Evolutionary conservation across 495 filamentous ascomycete genomes (phyloP).

Genomic region (Aspergillus biplanus): DNA sequence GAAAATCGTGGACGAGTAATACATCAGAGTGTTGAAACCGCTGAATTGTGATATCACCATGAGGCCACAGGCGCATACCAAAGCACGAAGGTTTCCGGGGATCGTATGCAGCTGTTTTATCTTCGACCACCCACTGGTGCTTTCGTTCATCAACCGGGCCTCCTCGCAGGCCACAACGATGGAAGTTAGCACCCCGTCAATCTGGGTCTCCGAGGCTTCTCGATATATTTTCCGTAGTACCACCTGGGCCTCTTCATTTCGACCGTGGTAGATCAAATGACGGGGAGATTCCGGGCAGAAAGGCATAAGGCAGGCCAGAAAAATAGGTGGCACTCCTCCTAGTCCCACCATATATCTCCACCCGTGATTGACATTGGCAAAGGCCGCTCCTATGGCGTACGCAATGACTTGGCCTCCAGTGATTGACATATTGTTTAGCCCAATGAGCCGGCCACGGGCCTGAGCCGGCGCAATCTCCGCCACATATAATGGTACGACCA

Average conservation of each 20-base stretch:
- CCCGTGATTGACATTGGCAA: constrained; percentile 50
- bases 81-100: constrained; percentile 52
- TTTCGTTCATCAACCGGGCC: constrained; percentile 38
- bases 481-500: constrained; percentile 51
- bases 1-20: constrained; percentile 58
- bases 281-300: constrained; percentile 59
- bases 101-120: constrained; percentile 51
- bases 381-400: constrained; percentile 57
- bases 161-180: constrained; percentile 44
- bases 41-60: constrained; percentile 53
- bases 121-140: constrained; percentile 37
- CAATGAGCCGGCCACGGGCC: constrained; percentile 58
- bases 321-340: constrained; percentile 52
- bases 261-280: constrained; percentile 51
- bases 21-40: constrained; percentile 57
- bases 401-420: constrained; percentile 57
- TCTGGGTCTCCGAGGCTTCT: constrained; percentile 38
- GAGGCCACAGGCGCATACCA: constrained; percentile 53
- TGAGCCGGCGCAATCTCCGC: constrained; percentile 54
- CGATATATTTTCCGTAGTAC: constrained; percentile 46
- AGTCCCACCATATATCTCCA: constrained; percentile 60
- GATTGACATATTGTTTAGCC: constrained; percentile 60
- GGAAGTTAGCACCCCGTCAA: constrained; percentile 40
- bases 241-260: constrained; percentile 39
- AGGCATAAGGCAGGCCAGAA: constrained; percentile 46